Conservation (phyloP, 2,329 filamentous ascomycete species). For the Xylaria sp. region DNA sequence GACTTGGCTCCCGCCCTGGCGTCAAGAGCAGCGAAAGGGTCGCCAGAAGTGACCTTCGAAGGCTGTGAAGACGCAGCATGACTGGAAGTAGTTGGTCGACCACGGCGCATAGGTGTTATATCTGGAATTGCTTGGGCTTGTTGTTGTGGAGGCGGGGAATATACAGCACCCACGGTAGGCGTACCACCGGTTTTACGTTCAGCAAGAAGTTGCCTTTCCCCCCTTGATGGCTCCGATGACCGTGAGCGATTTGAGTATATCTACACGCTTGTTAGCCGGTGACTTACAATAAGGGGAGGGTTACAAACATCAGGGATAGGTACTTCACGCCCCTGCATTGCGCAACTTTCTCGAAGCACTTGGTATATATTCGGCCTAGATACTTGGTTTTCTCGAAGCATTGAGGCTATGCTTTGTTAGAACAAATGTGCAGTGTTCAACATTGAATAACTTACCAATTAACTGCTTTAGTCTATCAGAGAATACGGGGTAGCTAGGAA, state of each 20-base stretch:
- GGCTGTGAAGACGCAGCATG: slow-evolving; percentile 60
- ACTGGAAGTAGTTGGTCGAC: slow-evolving; percentile 69
- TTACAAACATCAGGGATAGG: slow-evolving; percentile 88
- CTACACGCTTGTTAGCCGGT: slow-evolving; percentile 56
- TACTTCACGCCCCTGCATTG: slow-evolving; percentile 86
- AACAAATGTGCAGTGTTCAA: slow-evolving; percentile 13
- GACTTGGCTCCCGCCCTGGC: slow-evolving; percentile 64
- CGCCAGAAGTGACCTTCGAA: slow-evolving; percentile 73
- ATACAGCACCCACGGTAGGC: slow-evolving; percentile 81
- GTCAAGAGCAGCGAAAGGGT: slow-evolving; percentile 93
- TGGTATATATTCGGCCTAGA: slow-evolving; percentile 92
- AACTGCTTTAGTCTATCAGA: slow-evolving; percentile 89
- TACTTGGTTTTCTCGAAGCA: slow-evolving; percentile 86
- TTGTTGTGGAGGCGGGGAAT: slow-evolving; percentile 77
- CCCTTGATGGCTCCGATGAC: slow-evolving; percentile 69
- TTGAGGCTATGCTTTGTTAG: slow-evolving; percentile 67
- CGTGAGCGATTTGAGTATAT: slow-evolving; percentile 76
- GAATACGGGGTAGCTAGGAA: slow-evolving; percentile 87
- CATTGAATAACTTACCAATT: slow-evolving; percentile 73
- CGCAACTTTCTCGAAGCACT: slow-evolving; percentile 85
- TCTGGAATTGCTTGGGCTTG: slow-evolving; percentile 79
- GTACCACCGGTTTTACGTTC: slow-evolving; percentile 63
- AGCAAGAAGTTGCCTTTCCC: slow-evolving; percentile 64
- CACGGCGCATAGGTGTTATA: slow-evolving; percentile 92
- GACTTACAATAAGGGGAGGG: background rate